A percentile compares a stretch with the other conserved stretches of the same genome.
These are phyloP conservation scores for Penicillium digitatum DNA, from an alignment of 2,329 filamentous ascomycete genomes.

Conservation along the genomic window DNA sequence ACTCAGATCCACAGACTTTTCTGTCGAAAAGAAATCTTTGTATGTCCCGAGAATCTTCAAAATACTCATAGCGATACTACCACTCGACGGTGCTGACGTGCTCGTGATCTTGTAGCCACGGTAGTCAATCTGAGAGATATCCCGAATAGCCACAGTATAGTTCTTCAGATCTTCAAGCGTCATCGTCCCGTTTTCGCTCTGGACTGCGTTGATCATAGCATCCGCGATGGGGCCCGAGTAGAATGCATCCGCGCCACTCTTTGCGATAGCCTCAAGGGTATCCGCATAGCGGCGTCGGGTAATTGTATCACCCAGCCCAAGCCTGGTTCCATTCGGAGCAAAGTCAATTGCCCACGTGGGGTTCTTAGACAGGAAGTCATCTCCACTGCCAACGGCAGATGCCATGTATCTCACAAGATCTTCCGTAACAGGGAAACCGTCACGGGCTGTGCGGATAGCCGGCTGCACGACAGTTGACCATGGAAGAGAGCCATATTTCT, in stretches of 20 bases:
- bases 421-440: slow-evolving; percentile 68
- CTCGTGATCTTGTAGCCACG: slow-evolving; percentile 65
- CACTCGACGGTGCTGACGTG: slow-evolving; percentile 70
- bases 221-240: slow-evolving; percentile 70
- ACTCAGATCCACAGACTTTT: slow-evolving; percentile 58
- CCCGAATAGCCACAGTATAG: slow-evolving; percentile 65
- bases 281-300: slow-evolving; percentile 76
- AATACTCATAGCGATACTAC: slow-evolving; percentile 68
- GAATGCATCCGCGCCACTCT: slow-evolving; percentile 67
- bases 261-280: slow-evolving; percentile 72
- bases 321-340: slow-evolving; percentile 71
- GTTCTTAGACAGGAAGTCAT: slow-evolving; percentile 69
- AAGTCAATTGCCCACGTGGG: slow-evolving; percentile 83
- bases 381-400: slow-evolving; percentile 44
- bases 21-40: slow-evolving; percentile 55
- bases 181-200: slow-evolving; percentile 74
- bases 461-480: slow-evolving; percentile 72
- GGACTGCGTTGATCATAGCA: slow-evolving; percentile 66
- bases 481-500: slow-evolving; percentile 55
- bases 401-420: slow-evolving; percentile 74
- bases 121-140: slow-evolving; percentile 62
- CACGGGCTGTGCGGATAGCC: slow-evolving; percentile 66
- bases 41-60: slow-evolving; percentile 84
- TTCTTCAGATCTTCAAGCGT: slow-evolving; percentile 70
- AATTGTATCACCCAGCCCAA: slow-evolving; percentile 71